These are phyloP conservation scores for Scedosporium dehoogii DNA, from an alignment of 2,329 filamentous ascomycete species.

Conservation along the genomic window DNA sequence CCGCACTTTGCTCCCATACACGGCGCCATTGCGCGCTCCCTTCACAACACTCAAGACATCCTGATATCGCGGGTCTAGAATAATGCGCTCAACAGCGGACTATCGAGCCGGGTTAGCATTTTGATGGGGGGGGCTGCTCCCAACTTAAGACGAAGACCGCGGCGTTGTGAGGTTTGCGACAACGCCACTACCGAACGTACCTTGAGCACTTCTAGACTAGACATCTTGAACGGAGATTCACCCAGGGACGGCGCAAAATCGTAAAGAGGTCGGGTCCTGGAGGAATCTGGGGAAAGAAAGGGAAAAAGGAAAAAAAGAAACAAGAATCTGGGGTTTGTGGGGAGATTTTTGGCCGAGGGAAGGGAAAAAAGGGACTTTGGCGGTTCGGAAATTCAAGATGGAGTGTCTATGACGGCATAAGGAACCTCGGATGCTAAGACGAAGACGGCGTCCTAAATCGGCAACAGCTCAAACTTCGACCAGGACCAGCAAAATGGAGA, in stretches of 20 bases:
- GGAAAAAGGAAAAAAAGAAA: neutral
- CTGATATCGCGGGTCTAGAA: slow-evolving; percentile 77
- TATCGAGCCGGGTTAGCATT: slow-evolving; percentile 22
- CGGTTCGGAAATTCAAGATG: neutral
- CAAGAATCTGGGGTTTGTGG: neutral
- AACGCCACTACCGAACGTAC: slow-evolving; percentile 11
- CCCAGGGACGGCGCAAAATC: neutral
- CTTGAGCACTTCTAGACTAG: slow-evolving; percentile 19
- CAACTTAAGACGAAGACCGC: neutral
- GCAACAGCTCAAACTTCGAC: neutral
- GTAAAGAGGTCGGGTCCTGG: neutral
- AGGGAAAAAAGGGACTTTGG: neutral
- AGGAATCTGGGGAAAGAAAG: neutral
- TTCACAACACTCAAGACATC: slow-evolving; percentile 80
- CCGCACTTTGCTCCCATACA: slow-evolving; percentile 95
- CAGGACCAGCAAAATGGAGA: too few species aligned
- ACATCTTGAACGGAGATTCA: slow-evolving; percentile 3
- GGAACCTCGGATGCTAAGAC: neutral
- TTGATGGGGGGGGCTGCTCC: neutral
- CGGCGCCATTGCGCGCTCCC: slow-evolving; percentile 88
- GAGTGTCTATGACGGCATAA: neutral
- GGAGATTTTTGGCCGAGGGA: neutral
- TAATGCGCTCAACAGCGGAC: slow-evolving; percentile 62
- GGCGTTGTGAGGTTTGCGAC: neutral
- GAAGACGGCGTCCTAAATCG: neutral